Base-by-base conservation (phyloP, 2,329 filamentous ascomycete genomes). In the Pezicula radicicola region DNA sequence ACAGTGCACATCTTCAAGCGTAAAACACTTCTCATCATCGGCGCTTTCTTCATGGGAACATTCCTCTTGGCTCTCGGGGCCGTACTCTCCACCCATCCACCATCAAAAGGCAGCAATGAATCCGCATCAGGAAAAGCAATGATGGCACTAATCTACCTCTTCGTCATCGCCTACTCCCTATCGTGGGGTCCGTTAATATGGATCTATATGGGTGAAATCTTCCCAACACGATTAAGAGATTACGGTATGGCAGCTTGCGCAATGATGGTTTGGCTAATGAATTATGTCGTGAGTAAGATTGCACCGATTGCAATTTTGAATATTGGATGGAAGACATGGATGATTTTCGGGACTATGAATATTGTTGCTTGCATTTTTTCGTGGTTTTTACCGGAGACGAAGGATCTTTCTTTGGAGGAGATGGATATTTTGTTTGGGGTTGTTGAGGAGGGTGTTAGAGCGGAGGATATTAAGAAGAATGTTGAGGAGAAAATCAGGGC, bases 21-120 rank as follows among this genome's bases (percentile, higher is more conserved):
- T 28, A 69, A 72, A 8, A 68, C 70, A 4, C 72, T 75, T 0
- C 72, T 80, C 16, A 68, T 78, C 33, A 65, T 61, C 2, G 77
- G 76, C 1, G 71, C 75, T 0, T 70, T 73, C 49, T 67, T 73
- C 18, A 79, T 80, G 76, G 75, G 72, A 8, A 64, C 66, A 1
- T 77, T 75, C 57, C 78, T 80, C 73, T 70, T 80, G 47, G 74
- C 78, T 46, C 73, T 78, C 36, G 72, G 74, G 12, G 66, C 71
- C 19, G 67, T 79, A 18, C 69, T 75, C 9, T 71, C 69, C 19
- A 73, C 70, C 2, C 68, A 75, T 56, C 75, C 76, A 2, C 54
- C 56, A 25, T 35, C 41, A 15, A 12, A 35, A 27, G 35, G 30
- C n/a, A 50, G 16, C 16, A 48, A 39, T 48, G 52, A 21, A 21